Conservation (phyloP, 495 filamentous ascomycete species). For the Tricharina praecox region DNA sequence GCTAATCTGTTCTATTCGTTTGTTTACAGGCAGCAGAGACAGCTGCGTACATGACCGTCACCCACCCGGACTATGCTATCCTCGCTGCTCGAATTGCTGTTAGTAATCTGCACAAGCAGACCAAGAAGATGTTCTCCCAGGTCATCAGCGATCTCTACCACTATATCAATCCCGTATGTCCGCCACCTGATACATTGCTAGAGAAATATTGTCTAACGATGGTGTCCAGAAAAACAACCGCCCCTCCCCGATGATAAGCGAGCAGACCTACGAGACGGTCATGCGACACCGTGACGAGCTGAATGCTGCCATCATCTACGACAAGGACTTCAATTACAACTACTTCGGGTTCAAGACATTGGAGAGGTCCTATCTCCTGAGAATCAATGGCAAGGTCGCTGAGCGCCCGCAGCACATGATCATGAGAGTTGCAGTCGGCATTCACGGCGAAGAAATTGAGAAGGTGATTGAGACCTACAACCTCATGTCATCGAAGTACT, state of each 20-base stretch:
- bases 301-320: conserved; percentile 96
- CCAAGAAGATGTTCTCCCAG: conserved; percentile 95
- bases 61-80: conserved; percentile 97
- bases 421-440: conserved; percentile 95
- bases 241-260: conserved; percentile 78
- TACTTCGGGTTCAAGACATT: conserved; percentile 99
- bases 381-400: conserved; percentile 79
- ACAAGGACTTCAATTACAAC: conserved; percentile 99
- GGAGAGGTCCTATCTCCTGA: conserved; percentile 89
- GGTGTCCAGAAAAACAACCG: conserved; percentile 49
- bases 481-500: conserved; percentile 92
- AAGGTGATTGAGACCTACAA: conserved; percentile 92
- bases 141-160: conserved; percentile 87
- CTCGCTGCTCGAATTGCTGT: conserved; percentile 96
- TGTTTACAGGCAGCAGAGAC: conserved; percentile 88
- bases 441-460: conserved; percentile 88
- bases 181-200: background rate
- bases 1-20: too few relatives aligned
- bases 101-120: conserved; percentile 99
- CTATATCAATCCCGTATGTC: conserved; percentile 64
- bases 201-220: background rate
- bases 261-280: conserved; percentile 72
- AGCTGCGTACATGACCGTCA: conserved; percentile 98
- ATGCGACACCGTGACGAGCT: conserved; percentile 91
- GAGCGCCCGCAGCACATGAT: conserved; percentile 98